These are phyloP conservation scores for Neofusicoccum cordaticola DNA, from an alignment of 2,329 filamentous ascomycete species.

Conservation along the genomic window DNA sequence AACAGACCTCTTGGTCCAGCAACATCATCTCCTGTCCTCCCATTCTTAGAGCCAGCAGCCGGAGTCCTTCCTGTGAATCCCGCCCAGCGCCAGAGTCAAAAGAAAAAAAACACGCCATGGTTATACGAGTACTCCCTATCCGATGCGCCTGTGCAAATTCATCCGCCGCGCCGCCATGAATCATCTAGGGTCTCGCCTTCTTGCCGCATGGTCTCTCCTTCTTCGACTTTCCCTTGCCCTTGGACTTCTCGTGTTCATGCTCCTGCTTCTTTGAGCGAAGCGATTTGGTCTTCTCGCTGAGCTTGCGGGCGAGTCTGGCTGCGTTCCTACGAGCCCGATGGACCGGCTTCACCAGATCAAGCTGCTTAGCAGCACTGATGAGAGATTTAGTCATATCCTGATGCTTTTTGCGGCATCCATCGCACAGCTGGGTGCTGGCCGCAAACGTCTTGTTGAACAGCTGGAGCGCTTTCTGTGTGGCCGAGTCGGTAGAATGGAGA, in stretches of 20 bases:
- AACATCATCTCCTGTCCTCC: neutral
- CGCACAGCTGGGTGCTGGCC: neutral
- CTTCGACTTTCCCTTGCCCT: neutral
- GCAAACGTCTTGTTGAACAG: conserved; percentile 5
- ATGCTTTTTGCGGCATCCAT: neutral
- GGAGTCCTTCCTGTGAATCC: neutral
- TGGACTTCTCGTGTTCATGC: neutral
- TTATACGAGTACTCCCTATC: conserved; percentile 1
- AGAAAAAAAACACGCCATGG: neutral
- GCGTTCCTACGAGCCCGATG: conserved; percentile 31
- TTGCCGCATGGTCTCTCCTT: neutral
- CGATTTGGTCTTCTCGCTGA: neutral
- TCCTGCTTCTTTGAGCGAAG: neutral
- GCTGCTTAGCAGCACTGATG: neutral
- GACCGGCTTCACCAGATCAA: conserved; percentile 23
- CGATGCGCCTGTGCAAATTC: conserved; percentile 11
- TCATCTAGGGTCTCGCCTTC: neutral
- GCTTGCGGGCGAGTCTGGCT: conserved; percentile 24
- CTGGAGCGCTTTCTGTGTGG: neutral
- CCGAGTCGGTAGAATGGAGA: neutral
- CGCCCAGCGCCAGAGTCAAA: neutral
- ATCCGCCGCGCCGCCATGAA: neutral
- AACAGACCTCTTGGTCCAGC: neutral
- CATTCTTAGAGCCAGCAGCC: neutral
- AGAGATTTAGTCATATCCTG: neutral